Evolutionary conservation across 805 yeast genomes (phyloP).

Genomic region (Candida sanyiensis): DNA sequence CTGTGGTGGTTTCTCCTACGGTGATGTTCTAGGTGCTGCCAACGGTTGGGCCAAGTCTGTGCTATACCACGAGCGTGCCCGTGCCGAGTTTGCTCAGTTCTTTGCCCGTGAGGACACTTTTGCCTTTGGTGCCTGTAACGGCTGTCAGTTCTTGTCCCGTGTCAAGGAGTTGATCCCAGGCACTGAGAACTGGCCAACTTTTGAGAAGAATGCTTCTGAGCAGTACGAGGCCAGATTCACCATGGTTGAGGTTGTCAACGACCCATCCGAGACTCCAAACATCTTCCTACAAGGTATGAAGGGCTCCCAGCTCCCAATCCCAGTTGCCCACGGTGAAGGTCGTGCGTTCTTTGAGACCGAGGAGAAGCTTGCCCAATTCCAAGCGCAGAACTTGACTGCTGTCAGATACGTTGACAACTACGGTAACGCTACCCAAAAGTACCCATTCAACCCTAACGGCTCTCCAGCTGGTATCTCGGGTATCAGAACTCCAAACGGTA

Average conservation of each 20-base stretch:
- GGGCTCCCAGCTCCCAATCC: slow-evolving; percentile 92
- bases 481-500: slow-evolving; percentile 81
- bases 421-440: slow-evolving; percentile 74
- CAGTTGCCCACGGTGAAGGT: slow-evolving; percentile 99
- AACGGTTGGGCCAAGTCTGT: slow-evolving; percentile 99
- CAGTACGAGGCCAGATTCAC: slow-evolving; percentile 95
- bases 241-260: slow-evolving; percentile 72
- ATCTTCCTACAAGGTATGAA: slow-evolving; percentile 86
- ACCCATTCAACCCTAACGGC: slow-evolving; percentile 96
- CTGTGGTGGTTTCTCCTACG: slow-evolving; percentile 98
- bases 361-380: slow-evolving; percentile 43
- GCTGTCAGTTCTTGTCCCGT: slow-evolving; percentile 92
- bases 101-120: slow-evolving; percentile 90
- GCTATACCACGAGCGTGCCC: slow-evolving; percentile 70
- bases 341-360: slow-evolving; percentile 63
- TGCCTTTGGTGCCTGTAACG: slow-evolving; percentile 97
- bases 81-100: slow-evolving; percentile 70
- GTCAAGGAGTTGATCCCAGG: slow-evolving; percentile 88
- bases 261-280: slow-evolving; percentile 37
- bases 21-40: slow-evolving; percentile 98
- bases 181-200: slow-evolving; percentile 91
- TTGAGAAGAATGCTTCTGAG: slow-evolving; percentile 85
- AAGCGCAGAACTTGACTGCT: slow-evolving; percentile 49
- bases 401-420: slow-evolving; percentile 87
- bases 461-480: slow-evolving; percentile 93